Percentiles rank a stretch among this genome's conserved stretches.
Conservation (phyloP, 345 rosid genomes). For the Moricandia moricandioides region DNA sequence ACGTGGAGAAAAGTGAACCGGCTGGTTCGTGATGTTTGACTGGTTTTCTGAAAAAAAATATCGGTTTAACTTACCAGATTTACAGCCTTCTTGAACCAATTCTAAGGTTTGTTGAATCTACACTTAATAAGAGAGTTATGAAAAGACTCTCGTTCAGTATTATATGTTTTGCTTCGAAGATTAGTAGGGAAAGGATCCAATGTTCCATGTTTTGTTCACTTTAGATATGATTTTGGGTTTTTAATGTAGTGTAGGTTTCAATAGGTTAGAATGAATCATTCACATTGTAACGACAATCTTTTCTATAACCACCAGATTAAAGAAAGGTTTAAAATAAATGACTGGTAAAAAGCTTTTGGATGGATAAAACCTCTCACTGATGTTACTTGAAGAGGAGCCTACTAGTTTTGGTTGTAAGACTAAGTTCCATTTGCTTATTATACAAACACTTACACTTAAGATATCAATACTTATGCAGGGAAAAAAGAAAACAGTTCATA, state of each 20-base stretch:
- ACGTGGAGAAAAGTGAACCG: not conserved
- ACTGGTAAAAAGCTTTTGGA: not conserved
- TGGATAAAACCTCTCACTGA: not conserved
- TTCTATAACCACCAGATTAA: not conserved
- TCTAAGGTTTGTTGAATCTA: not conserved
- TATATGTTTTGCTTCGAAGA: not conserved
- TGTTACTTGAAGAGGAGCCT: not conserved
- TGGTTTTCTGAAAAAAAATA: not conserved
- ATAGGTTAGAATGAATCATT: not conserved
- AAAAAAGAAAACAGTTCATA: too few relatives aligned
- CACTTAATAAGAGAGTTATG: not conserved
- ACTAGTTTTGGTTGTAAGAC: not conserved
- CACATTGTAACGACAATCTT: not conserved
- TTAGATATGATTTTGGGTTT: not conserved
- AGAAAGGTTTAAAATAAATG: not conserved
- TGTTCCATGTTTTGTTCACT: not conserved
- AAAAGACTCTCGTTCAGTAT: not conserved
- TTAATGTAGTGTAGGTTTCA: not conserved
- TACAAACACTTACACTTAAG: not conserved
- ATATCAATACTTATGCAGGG: too few relatives aligned
- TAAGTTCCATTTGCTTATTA: not conserved
- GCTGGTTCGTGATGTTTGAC: not conserved
- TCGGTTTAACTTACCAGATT: slow-evolving; percentile 13
- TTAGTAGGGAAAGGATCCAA: not conserved
- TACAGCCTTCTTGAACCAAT: not conserved